These are phyloP conservation scores for Debaryomyces coudertii DNA, from an alignment of 1,139 yeast genomes.

Conservation along the genomic window DNA sequence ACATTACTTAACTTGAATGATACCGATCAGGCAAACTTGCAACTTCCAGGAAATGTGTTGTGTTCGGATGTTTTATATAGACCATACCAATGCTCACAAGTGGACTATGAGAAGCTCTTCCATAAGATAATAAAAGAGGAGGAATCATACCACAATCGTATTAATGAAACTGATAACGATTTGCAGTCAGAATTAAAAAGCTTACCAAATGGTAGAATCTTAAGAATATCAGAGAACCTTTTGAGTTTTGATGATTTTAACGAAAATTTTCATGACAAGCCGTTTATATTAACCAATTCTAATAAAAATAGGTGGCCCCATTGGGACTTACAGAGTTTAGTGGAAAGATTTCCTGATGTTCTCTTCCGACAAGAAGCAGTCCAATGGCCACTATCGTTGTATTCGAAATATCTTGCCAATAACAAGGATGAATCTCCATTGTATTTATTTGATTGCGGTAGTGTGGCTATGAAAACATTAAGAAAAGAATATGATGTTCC, in stretches of 20 bases:
- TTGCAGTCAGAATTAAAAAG: conserved; percentile 23
- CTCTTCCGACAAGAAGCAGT: conserved; percentile 84
- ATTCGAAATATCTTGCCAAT: conserved; percentile 58
- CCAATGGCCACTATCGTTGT: conserved; percentile 70
- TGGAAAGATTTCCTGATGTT: conserved; percentile 57
- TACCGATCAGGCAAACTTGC: conserved; percentile 44
- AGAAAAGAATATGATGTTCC: conserved; percentile 61
- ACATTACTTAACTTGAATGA: conserved; percentile 49
- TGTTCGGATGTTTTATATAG: conserved; percentile 67
- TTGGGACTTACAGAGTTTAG: conserved; percentile 60
- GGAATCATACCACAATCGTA: conserved; percentile 16
- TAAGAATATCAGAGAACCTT: conserved; percentile 46
- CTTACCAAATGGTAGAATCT: conserved; percentile 43
- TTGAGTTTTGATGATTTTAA: conserved; percentile 52
- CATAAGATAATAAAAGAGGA: conserved; percentile 53
- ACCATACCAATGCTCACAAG: conserved; percentile 78
- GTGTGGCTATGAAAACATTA: conserved; percentile 62
- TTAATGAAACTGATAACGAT: neutral
- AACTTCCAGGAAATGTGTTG: conserved; percentile 37
- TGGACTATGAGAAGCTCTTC: conserved; percentile 58
- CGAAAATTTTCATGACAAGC: conserved; percentile 50
- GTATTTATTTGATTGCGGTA: conserved; percentile 80
- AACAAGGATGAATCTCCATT: conserved; percentile 83
- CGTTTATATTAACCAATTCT: conserved; percentile 63
- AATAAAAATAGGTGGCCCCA: conserved; percentile 59